A percentile compares a stretch with the other conserved stretches of the same genome.
Conservation (phyloP, 495 filamentous ascomycete species). For the Neurospora sp. region DNA sequence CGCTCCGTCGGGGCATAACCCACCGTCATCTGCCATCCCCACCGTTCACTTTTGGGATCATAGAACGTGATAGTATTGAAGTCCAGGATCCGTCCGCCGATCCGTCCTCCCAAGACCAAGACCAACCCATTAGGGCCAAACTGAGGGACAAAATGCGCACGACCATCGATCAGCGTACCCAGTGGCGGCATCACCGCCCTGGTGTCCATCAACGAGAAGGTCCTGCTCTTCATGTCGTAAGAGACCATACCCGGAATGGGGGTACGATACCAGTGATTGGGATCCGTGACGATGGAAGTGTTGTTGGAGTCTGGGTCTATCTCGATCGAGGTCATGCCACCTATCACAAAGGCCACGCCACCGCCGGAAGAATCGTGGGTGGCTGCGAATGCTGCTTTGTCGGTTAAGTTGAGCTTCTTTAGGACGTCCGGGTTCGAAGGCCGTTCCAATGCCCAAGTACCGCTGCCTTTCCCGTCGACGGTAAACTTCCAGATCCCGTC, state of each 20-base stretch:
- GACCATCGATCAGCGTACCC: constrained; percentile 1
- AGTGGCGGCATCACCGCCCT: not conserved
- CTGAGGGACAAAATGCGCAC: constrained; percentile 21
- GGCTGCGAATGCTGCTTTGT: not conserved
- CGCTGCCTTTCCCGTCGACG: constrained; percentile 23
- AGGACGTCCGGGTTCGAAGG: not conserved
- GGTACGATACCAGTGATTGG: not conserved
- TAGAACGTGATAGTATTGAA: constrained; percentile 21
- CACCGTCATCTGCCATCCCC: constrained; percentile 21
- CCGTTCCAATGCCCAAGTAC: constrained; percentile 18
- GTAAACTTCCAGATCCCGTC: constrained; percentile 24
- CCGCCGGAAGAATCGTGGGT: not conserved
- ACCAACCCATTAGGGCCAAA: constrained; percentile 22
- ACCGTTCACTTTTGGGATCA: constrained; percentile 24
- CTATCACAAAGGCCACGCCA: constrained; percentile 5
- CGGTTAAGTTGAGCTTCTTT: not conserved
- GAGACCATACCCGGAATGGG: constrained; percentile 11
- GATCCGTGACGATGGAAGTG: not conserved
- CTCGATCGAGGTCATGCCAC: constrained; percentile 7
- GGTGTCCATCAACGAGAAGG: constrained; percentile 2
- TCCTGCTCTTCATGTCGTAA: constrained; percentile 11
- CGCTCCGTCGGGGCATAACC: constrained; percentile 9
- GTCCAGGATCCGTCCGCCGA: not conserved
- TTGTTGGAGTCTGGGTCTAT: not conserved
- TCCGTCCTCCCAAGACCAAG: constrained; percentile 20